Base-by-base conservation (phyloP, 2,329 filamentous ascomycete genomes). In the Cladosporium oxysporum region DNA sequence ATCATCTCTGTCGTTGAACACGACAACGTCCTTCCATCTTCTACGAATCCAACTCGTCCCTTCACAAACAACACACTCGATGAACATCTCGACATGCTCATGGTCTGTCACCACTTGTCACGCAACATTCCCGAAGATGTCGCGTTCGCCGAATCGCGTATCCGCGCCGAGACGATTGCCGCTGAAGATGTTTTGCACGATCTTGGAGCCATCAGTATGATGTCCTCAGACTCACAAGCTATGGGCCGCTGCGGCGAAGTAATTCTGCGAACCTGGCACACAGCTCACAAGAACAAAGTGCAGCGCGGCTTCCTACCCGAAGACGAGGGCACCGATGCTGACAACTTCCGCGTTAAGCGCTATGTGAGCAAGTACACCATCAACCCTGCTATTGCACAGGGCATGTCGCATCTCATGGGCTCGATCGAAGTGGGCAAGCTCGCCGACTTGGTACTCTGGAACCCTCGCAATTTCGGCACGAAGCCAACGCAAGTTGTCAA, bases 221-320 rank as follows among this genome's bases (percentile, higher is more conserved):
- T 98, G 92, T 92, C 89, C 67, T 93, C 90, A 0, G 94, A 98
- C 80, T 94, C 91, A 0, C 94, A 98, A 80, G 94, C 94, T 73
- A 98, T 98, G 94, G 94, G 94, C 65, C 90, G 94, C 60, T 96
- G 92, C 76, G 94, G 94, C 69, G 94, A 98, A 81, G 94, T 98
- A 63, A 88, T 98, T 67, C 83, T 96, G 28, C 87, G 94, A 14
- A 97, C 94, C 0, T 98, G 94, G 94, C 93, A 97, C 79, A 98
- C 94, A 2, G 94, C 94, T 0, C 92, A 97, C 80, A 97, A 97
- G 86, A 98, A 98, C 78, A 97, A 96, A 79, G 76, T 89, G 21
- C 93, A 97, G 80, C 86, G 93, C 10, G 94, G 94, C 0, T 75
- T 79, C 0, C 80, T 98, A 31, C 82, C 86, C 7, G 91, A 96